Evolutionary conservation across 345 rosid species (phyloP).

Genomic region (Rhodamnia rubescens): DNA sequence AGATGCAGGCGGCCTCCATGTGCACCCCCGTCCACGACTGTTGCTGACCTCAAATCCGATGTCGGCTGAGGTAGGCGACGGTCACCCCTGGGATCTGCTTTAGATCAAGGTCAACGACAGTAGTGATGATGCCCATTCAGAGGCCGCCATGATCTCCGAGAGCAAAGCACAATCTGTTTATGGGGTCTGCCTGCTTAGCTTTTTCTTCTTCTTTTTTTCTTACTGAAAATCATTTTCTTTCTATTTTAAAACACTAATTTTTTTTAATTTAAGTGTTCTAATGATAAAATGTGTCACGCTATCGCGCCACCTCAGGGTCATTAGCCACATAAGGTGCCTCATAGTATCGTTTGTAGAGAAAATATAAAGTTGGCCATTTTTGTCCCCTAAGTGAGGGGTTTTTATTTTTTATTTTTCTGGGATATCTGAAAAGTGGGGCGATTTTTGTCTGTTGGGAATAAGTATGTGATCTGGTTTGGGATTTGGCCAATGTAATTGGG

Average conservation of each 20-base stretch:
- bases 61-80: background rate
- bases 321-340: background rate
- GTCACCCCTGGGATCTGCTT: background rate
- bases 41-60: background rate
- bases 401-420: background rate
- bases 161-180: background rate
- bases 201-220: background rate
- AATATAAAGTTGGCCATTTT: background rate
- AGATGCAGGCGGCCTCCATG: background rate
- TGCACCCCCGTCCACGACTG: background rate
- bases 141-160: background rate
- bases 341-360: background rate
- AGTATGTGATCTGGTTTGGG: background rate
- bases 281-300: background rate
- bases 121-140: background rate
- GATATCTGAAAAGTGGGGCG: background rate
- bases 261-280: background rate
- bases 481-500: background rate
- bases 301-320: background rate
- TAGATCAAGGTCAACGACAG: too few relatives aligned
- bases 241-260: background rate
- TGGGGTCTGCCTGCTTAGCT: background rate
- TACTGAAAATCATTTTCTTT: background rate
- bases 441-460: background rate
- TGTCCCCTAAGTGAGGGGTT: background rate